Percentiles rank a stretch among this genome's conserved stretches.
Conservation (phyloP, 352 stramenopile species). For the Phytophthora ohioensis region DNA sequence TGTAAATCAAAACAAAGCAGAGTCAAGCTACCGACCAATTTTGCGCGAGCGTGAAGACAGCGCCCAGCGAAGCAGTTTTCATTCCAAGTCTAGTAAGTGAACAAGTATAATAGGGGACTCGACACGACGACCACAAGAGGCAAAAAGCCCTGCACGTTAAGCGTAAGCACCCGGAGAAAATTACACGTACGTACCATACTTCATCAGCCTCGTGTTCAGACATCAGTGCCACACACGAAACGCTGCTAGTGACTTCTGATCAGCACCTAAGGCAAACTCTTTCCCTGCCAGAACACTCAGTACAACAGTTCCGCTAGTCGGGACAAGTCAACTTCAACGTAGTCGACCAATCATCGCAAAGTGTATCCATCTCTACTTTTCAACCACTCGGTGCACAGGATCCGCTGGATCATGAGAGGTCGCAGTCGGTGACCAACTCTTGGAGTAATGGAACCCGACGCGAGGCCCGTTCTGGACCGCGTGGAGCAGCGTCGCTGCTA, state of each 20-base stretch:
- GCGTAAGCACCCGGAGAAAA: slow-evolving; percentile 24
- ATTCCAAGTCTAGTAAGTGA: slow-evolving; percentile 44
- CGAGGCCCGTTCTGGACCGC: slow-evolving; percentile 65
- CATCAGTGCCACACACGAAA: background rate
- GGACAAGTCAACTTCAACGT: background rate
- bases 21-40: slow-evolving; percentile 29
- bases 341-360: slow-evolving; percentile 14
- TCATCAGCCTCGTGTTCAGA: slow-evolving; percentile 13
- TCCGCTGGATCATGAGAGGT: slow-evolving; percentile 26
- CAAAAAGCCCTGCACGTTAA: slow-evolving; percentile 33
- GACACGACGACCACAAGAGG: slow-evolving; percentile 28
- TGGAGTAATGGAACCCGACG: slow-evolving; percentile 11
- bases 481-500: slow-evolving; percentile 79
- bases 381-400: slow-evolving; percentile 2
- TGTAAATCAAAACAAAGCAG: slow-evolving; percentile 55
- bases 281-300: no score
- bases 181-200: slow-evolving; percentile 28
- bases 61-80: slow-evolving; percentile 24
- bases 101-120: slow-evolving; percentile 49
- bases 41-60: slow-evolving; percentile 31
- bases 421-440: slow-evolving; percentile 14
- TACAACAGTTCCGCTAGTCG: no score
- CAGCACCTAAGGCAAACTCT: background rate
- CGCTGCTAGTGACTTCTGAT: background rate
- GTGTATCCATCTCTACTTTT: background rate